Evolutionary conservation across 495 filamentous ascomycete species (phyloP).

Genomic region (Penicillium taxi): DNA sequence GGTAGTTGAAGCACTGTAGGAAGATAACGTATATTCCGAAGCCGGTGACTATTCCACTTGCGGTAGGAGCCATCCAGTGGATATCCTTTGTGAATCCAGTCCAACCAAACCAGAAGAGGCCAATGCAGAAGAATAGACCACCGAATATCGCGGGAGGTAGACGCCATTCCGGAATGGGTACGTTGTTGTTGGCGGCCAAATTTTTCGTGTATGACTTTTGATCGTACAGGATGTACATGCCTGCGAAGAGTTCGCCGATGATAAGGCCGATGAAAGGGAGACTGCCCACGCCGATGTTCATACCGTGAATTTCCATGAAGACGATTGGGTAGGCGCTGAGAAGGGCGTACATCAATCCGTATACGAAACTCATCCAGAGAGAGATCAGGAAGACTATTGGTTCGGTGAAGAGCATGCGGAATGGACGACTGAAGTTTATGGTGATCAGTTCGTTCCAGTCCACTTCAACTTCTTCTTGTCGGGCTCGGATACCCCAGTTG

Average conservation of each 20-base stretch:
- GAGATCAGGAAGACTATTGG: slow-evolving; percentile 32
- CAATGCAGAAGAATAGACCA: slow-evolving; percentile 40
- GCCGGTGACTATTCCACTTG: slow-evolving; percentile 26
- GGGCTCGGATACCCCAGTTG: slow-evolving; percentile 44
- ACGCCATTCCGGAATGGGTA: slow-evolving; percentile 32
- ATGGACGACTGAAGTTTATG: slow-evolving; percentile 37
- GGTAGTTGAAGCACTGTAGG: slow-evolving; percentile 33
- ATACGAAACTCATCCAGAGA: slow-evolving; percentile 41
- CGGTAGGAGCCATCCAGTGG: slow-evolving; percentile 34
- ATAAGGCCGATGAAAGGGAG: slow-evolving; percentile 36
- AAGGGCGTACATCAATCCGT: slow-evolving; percentile 38
- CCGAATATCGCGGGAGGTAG: slow-evolving; percentile 43
- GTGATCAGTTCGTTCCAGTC: slow-evolving; percentile 33
- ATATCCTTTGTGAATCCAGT: slow-evolving; percentile 29
- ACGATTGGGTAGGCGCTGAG: slow-evolving; percentile 35
- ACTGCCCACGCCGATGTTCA: slow-evolving; percentile 32
- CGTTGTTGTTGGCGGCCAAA: slow-evolving; percentile 24
- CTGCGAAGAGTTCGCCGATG: slow-evolving; percentile 30
- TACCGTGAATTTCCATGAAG: slow-evolving; percentile 30
- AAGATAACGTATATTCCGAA: slow-evolving; percentile 34
- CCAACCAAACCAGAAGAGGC: slow-evolving; percentile 47
- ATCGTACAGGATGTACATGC: slow-evolving; percentile 18
- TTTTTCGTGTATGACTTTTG: slow-evolving; percentile 26
- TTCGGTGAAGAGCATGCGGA: slow-evolving; percentile 41
- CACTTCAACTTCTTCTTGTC: slow-evolving; percentile 42